A percentile compares a stretch with the other conserved stretches of the same genome.
These are phyloP conservation scores for Rhododendron simsii DNA, from an alignment of 148 eudicot species.

Conservation along the genomic window DNA sequence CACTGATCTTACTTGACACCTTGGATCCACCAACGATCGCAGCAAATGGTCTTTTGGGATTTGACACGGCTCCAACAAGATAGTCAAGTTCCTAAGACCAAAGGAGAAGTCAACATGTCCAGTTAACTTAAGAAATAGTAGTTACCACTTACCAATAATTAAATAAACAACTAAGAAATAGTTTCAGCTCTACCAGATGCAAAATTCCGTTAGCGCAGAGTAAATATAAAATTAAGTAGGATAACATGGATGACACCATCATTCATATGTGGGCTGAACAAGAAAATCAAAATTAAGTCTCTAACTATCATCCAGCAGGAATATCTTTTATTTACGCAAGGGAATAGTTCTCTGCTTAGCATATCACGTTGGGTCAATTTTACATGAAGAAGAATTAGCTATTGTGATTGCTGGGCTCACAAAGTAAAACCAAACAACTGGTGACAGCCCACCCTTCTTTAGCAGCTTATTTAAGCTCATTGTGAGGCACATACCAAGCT, in stretches of 20 bases:
- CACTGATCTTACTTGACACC: slow-evolving; percentile 82
- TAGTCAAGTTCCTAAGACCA: slow-evolving; percentile 76
- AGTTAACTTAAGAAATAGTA: not conserved
- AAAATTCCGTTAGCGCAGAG: not conserved
- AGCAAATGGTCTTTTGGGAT: slow-evolving; percentile 90
- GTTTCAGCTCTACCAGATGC: not conserved
- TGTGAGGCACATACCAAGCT: not conserved
- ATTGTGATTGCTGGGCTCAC: not conserved
- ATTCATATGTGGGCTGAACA: not conserved
- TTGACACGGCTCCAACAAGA: slow-evolving; percentile 77
- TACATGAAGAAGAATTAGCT: not conserved
- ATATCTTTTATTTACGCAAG: not conserved
- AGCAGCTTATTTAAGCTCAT: not conserved
- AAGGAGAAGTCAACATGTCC: not conserved
- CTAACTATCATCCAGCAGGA: not conserved
- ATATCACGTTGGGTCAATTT: not conserved
- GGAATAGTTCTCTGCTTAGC: not conserved
- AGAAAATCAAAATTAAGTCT: not conserved
- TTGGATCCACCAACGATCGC: slow-evolving; percentile 96
- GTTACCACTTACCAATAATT: not conserved
- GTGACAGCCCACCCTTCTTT: not conserved
- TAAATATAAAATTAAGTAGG: not conserved
- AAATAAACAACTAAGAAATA: not conserved
- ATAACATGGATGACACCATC: not conserved
- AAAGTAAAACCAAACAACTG: not conserved